Conservation (phyloP, 257 asterid genomes). For the Handroanthus guayacan region DNA sequence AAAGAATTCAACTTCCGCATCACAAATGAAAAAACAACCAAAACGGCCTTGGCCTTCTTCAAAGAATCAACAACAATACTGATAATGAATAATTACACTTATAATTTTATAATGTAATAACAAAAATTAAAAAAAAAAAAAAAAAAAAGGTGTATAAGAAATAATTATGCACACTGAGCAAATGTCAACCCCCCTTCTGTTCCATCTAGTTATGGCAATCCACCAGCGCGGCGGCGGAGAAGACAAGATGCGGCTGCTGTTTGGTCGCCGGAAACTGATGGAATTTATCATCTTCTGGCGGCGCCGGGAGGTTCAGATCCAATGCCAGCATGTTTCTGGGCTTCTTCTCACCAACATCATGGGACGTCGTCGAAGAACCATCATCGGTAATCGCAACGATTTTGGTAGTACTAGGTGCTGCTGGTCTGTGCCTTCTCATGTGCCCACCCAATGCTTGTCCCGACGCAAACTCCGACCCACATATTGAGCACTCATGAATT, state of each 20-base stretch:
- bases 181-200: conserved; percentile 47
- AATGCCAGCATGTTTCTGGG: conserved; percentile 50
- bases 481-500: conserved; percentile 79
- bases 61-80: conserved; percentile 31
- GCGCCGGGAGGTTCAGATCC: conserved; percentile 88
- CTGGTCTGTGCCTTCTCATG: conserved; percentile 81
- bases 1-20: conserved; percentile 55
- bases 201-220: conserved; percentile 58
- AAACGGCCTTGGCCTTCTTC: conserved; percentile 30
- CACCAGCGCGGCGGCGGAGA: conserved; percentile 70
- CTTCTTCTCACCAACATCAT: conserved; percentile 46
- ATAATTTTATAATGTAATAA: conserved; percentile 11
- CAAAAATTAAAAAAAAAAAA: conserved; percentile 12
- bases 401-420: conserved; percentile 26
- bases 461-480: conserved; percentile 81
- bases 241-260: conserved; percentile 47
- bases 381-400: conserved; percentile 25
- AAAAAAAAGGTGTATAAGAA: conserved; percentile 15
- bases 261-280: conserved; percentile 38
- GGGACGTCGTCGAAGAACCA: conserved; percentile 35
- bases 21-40: conserved; percentile 26
- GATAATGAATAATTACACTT: conserved; percentile 39
- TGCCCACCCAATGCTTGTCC: conserved; percentile 97
- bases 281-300: conserved; percentile 57
- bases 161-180: conserved; percentile 46